Percentiles rank a stretch among this genome's conserved stretches.
Conservation (phyloP, 352 stramenopile genomes). For the Pythium phragmiticola region DNA sequence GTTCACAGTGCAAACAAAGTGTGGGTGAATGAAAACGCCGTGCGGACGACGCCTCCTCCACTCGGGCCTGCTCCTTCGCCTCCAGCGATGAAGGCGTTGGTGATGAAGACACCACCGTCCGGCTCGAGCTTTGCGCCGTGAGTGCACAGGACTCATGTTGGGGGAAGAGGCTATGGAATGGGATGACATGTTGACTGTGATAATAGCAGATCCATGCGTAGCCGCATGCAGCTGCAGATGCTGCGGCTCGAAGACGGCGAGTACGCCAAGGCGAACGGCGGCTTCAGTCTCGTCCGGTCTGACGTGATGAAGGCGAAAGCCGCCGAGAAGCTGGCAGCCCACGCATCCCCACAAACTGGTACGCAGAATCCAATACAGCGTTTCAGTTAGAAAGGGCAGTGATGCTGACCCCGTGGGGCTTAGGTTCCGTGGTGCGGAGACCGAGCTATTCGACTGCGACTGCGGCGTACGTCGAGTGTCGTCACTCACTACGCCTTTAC, state of each 20-base stretch:
- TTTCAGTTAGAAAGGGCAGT: neutral
- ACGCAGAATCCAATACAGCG: neutral
- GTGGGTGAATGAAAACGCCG: conserved; percentile 36
- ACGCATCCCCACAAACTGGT: neutral
- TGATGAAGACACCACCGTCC: neutral
- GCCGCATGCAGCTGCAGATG: conserved; percentile 51
- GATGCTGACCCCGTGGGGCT: neutral
- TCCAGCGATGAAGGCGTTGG: conserved; percentile 34
- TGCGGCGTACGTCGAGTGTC: conserved; percentile 7
- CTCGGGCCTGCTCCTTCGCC: conserved; percentile 19
- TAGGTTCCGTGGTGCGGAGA: neutral
- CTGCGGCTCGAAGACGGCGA: conserved; percentile 63
- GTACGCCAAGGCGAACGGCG: conserved; percentile 71
- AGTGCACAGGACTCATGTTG: neutral
- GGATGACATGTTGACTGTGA: neutral
- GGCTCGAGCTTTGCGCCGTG: conserved; percentile 22
- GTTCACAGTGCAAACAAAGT: conserved; percentile 54
- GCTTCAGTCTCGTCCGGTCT: conserved; percentile 67
- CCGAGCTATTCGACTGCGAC: conserved; percentile 4
- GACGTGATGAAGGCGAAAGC: conserved; percentile 40
- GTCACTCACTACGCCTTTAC: neutral
- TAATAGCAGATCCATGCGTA: conserved; percentile 30
- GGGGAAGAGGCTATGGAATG: neutral
- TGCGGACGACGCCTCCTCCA: neutral
- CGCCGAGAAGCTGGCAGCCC: neutral